Base-by-base conservation (phyloP, 1,139 yeast species). In the Lodderomyces metapsilosis region DNA sequence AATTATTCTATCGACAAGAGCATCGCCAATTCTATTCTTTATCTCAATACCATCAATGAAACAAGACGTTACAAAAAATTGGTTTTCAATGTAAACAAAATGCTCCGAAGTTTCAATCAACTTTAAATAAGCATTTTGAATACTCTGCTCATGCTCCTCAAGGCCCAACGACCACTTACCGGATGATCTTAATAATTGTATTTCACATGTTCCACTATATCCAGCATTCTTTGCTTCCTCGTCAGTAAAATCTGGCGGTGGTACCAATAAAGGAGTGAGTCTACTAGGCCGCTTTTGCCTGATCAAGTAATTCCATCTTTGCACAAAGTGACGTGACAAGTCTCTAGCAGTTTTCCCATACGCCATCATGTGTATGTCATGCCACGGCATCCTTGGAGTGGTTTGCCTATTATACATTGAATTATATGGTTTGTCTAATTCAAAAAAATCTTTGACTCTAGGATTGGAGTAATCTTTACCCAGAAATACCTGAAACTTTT, bases 381-480 rank as follows among this genome's bases (percentile, higher is more conserved):
- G 99, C 99, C 98, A 94, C 5, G 98, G 98, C 99, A 94, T 94
- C 54, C 99, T 77, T 3, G 98, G 98, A 12, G 80, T 76, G 17
- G 64, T 64, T 24, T 78, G 70, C 49, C 99, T 77, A 61, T 94
- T 95, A 58, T 89, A 89, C 95, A 92, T 85, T 17, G 89, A 88
- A 38, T 87, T 95, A 56, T 84, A 89, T 1, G 98, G 98, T 50
- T 80, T 81, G 50, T 91, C 89, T 45, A 94, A 71, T 1, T 76
- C 82, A 55, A 60, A 78, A 59, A 94, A 94, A 61, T 94, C 99
- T 53, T 84, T 84, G 11, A 86, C 88, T 48, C 98, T 77, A 4
- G 98, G 96, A 58, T 94, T 94, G 0, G 98, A 89, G 61, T 94
- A 94, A 62, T 94, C 99, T 57, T 94, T 94, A 23, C 99, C 99